phyloP scores from a whole-genome alignment of 2,329 filamentous ascomycete genomes.

The Pseudogymnoascus sp. region DNA sequence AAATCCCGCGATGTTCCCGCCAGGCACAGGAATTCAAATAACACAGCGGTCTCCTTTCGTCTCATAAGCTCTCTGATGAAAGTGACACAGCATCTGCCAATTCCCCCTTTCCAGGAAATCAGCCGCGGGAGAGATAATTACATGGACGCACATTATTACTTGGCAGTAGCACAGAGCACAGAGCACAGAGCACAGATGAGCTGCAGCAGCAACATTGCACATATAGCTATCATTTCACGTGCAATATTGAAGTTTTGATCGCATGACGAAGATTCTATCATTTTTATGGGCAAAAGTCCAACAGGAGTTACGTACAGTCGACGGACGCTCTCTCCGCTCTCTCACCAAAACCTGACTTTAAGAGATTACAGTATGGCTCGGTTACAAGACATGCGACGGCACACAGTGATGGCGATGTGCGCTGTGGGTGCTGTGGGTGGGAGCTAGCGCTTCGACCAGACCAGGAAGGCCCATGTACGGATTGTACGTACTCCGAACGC shows the following conservation, averaged over 20 bases:
- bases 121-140: not conserved
- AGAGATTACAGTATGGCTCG: not conserved
- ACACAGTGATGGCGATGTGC: not conserved
- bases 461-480: slow-evolving; percentile 1
- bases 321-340: not conserved
- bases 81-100: slow-evolving; percentile 2
- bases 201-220: slow-evolving; percentile 1
- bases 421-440: not conserved
- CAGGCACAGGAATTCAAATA: slow-evolving; percentile 8
- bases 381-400: not conserved
- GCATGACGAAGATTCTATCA: slow-evolving; percentile 6
- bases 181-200: not conserved
- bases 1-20: slow-evolving; percentile 1
- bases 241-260: not conserved
- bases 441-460: not conserved
- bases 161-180: slow-evolving; percentile 2
- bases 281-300: not conserved
- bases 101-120: not conserved
- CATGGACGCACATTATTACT: not conserved
- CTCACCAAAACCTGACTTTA: not conserved
- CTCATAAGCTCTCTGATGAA: not conserved
- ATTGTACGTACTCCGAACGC: not conserved
- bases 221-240: slow-evolving; percentile 7
- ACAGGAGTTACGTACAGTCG: not conserved
- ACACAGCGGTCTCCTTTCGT: not conserved